These are phyloP conservation scores for Raddia guianensis DNA, from an alignment of 176 grass and related monocot genomes.

Conservation along the genomic window DNA sequence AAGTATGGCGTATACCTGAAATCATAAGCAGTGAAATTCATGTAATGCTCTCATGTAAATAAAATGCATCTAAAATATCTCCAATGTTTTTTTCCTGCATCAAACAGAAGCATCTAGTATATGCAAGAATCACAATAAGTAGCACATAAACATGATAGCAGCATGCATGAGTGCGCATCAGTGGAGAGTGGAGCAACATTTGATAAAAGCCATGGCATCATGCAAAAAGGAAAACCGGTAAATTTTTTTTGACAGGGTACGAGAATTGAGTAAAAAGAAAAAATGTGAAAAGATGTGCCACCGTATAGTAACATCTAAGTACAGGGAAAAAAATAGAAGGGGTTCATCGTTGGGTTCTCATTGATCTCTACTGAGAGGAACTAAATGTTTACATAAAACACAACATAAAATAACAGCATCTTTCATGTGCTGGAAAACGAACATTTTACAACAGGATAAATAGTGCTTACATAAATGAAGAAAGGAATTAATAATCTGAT, in stretches of 20 bases:
- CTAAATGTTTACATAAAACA: constrained; percentile 11
- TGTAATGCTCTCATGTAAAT: constrained; percentile 14
- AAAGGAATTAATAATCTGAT: constrained; percentile 1
- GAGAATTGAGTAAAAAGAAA: not conserved
- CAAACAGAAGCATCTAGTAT: not conserved
- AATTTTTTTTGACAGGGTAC: not conserved
- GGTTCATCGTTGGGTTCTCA: constrained; percentile 7
- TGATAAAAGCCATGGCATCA: not conserved
- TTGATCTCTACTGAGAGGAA: constrained; percentile 18
- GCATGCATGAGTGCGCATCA: not conserved
- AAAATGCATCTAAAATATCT: not conserved
- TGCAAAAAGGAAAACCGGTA: constrained; percentile 3
- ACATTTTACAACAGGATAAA: not conserved
- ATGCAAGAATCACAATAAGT: not conserved
- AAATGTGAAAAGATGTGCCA: not conserved
- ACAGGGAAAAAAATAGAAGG: not conserved
- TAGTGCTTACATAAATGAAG: constrained; percentile 7
- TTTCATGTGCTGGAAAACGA: not conserved
- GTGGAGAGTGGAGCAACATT: constrained; percentile 14
- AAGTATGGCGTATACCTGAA: constrained; percentile 96
- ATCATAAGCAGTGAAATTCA: constrained; percentile 13
- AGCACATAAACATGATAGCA: not conserved
- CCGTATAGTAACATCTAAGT: not conserved
- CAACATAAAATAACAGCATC: not conserved
- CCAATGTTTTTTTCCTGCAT: constrained; percentile 3